A percentile compares a stretch with the other conserved stretches of the same genome.
Conservation (phyloP, 1,284 basidiomycete genomes). For the Sutorius eximius region DNA sequence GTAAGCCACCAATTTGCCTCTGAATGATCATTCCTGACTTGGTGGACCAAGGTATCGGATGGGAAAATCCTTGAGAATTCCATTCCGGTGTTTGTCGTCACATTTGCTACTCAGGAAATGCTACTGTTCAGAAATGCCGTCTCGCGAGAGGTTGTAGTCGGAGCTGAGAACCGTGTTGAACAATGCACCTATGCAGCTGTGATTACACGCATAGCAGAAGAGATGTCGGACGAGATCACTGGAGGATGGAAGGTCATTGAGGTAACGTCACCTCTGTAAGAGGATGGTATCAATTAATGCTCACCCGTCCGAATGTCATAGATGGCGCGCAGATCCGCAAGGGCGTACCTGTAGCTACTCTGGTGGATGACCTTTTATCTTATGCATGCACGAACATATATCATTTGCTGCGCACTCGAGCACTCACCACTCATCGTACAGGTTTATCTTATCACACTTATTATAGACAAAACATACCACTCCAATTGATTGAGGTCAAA, state of each 20-base stretch:
- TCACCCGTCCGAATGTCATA: slow-evolving; percentile 12
- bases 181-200: slow-evolving; percentile 93
- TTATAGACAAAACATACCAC: slow-evolving; percentile 25
- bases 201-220: slow-evolving; percentile 83
- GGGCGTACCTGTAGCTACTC: slow-evolving; percentile 36
- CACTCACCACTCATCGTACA: slow-evolving; percentile 34
- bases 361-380: slow-evolving; percentile 1
- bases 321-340: slow-evolving; percentile 42
- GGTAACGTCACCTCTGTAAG: slow-evolving; percentile 43
- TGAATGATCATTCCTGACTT: slow-evolving; percentile 2
- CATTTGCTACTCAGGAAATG: slow-evolving; percentile 93
- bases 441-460: slow-evolving; percentile 32
- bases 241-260: slow-evolving; percentile 99
- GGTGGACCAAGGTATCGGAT: slow-evolving; percentile 54
- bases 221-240: slow-evolving; percentile 89
- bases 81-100: slow-evolving; percentile 90
- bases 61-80: slow-evolving; percentile 90
- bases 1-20: slow-evolving; percentile 46
- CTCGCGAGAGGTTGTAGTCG: slow-evolving; percentile 83
- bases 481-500: neutral
- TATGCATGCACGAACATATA: slow-evolving; percentile 6
- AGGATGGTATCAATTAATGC: neutral
- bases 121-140: slow-evolving; percentile 89
- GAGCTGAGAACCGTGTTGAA: slow-evolving; percentile 87
- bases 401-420: slow-evolving; percentile 24